Conservation (phyloP, 1,284 basidiomycete genomes). For the Tilletia indica region DNA sequence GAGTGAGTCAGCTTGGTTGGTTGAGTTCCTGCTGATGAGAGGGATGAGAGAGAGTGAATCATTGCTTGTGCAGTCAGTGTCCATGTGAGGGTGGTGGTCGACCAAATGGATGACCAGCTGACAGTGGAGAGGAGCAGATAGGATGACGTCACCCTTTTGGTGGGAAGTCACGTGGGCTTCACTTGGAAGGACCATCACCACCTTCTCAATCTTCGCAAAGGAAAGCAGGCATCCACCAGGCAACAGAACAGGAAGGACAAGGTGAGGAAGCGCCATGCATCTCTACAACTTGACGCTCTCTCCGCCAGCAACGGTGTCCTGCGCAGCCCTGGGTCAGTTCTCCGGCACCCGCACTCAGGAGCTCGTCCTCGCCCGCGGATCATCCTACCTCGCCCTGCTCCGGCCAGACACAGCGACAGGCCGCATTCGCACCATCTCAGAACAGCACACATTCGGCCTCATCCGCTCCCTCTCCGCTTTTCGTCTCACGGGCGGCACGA, state of each 20-base stretch:
- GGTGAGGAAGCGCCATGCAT: slow-evolving; percentile 35
- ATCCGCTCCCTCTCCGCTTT: slow-evolving; percentile 50
- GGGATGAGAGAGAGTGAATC: too few relatives aligned
- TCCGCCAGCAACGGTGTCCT: slow-evolving; percentile 43
- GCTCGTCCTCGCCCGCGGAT: slow-evolving; percentile 46
- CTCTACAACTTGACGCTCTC: slow-evolving; percentile 53
- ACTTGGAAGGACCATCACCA: too few relatives aligned
- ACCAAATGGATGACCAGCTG: neutral
- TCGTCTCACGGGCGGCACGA: slow-evolving; percentile 44
- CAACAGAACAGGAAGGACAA: too few relatives aligned
- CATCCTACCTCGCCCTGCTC: slow-evolving; percentile 44
- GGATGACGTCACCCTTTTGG: too few relatives aligned
- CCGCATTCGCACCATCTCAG: slow-evolving; percentile 35
- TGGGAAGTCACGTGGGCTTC: too few relatives aligned
- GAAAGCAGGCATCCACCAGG: too few relatives aligned
- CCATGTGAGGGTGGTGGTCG: neutral
- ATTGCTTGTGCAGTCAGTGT: too few relatives aligned
- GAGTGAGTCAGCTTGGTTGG: neutral
- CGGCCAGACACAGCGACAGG: slow-evolving; percentile 47
- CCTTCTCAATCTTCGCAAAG: too few relatives aligned
- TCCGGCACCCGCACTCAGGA: slow-evolving; percentile 51
- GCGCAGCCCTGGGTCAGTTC: slow-evolving; percentile 52
- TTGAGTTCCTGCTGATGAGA: neutral
- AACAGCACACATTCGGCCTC: slow-evolving; percentile 48
- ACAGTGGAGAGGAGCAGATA: neutral